Base-by-base conservation (phyloP, 345 rosid species). In the Syzygium aromaticum region DNA sequence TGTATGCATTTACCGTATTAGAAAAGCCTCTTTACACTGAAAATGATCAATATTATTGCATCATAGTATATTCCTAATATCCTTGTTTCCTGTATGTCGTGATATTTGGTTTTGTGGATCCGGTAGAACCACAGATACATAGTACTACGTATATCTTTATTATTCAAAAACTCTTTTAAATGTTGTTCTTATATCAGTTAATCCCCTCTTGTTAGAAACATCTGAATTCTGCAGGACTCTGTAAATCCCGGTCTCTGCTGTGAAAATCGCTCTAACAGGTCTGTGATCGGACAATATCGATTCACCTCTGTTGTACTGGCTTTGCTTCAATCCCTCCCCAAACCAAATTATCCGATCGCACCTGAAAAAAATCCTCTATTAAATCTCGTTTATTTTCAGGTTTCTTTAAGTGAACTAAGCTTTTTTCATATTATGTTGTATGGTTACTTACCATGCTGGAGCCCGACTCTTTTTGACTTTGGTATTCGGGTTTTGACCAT, bases 321-420 rank as follows among this genome's bases (percentile, higher is more conserved):
- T 85, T 84, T 89, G 92, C 89, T 89, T 88, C 85, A 91, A 17
- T 17, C 90, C 91, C 30, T 89, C 84, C 52, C 92, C 91, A 5
- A 40, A 91, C 92, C 91, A 91, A 63, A 91, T 89, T 82, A 91
- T 88, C 78, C 92, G 88, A 63, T 91, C 92, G 30, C 92, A 91
- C 92, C 92, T 91, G 88, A 86, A 85, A 52, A 25, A 85, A 15
- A 38, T 54, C 28, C 23, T 49, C 40, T 28, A 22, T 2, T 61
- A 19, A 52, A 12, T 85, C 40, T 85, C 64, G 25, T 53, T 11
- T 22, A 16, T n/a, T 25, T 73, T 27, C 82, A 38, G 82, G 27
- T 38, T 73, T 38, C 82, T 21, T 38, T 73, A 27, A 38, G 82
- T 10, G 82, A 73, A 73, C 49, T 19, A 73, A 19, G 25, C 49